Evolutionary conservation across 768 basidiomycete species (phyloP).

Genomic region (Auricularia sp.): DNA sequence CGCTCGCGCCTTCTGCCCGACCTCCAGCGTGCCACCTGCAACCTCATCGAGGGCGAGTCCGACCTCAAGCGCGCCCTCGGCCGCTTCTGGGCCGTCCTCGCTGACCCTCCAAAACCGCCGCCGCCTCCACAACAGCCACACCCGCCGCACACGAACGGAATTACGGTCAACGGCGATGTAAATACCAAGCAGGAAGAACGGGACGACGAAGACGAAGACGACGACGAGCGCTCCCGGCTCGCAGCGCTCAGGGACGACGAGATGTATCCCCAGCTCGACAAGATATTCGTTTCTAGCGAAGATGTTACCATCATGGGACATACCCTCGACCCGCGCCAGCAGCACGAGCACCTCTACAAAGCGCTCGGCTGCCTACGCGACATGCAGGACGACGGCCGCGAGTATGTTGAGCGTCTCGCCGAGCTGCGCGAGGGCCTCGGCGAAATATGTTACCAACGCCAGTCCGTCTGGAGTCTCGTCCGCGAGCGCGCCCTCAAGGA

Average conservation of each 20-base stretch:
- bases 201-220: conserved; percentile 39
- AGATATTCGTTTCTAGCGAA: conserved; percentile 47
- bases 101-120: conserved; percentile 28
- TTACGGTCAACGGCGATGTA: conserved; percentile 44
- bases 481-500: conserved; percentile 67
- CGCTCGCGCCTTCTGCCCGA: conserved; percentile 70
- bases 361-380: conserved; percentile 65
- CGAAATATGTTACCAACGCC: conserved; percentile 59
- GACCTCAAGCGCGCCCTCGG: conserved; percentile 65
- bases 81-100: conserved; percentile 71
- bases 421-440: conserved; percentile 79
- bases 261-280: conserved; percentile 56
- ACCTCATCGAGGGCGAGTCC: conserved; percentile 75
- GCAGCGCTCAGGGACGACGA: conserved; percentile 50
- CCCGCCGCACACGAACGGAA: neutral
- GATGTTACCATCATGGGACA: conserved; percentile 44
- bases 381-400: conserved; percentile 76
- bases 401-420: conserved; percentile 75
- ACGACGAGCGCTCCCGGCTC: conserved; percentile 19
- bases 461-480: conserved; percentile 67
- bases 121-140: neutral
- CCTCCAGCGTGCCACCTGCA: conserved; percentile 72
- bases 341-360: conserved; percentile 64
- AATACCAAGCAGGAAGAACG: conserved; percentile 62
- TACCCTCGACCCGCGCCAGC: conserved; percentile 51